phyloP scores from a whole-genome alignment of 1,284 basidiomycete genomes.

The Cryptococcus hybrid region DNA sequence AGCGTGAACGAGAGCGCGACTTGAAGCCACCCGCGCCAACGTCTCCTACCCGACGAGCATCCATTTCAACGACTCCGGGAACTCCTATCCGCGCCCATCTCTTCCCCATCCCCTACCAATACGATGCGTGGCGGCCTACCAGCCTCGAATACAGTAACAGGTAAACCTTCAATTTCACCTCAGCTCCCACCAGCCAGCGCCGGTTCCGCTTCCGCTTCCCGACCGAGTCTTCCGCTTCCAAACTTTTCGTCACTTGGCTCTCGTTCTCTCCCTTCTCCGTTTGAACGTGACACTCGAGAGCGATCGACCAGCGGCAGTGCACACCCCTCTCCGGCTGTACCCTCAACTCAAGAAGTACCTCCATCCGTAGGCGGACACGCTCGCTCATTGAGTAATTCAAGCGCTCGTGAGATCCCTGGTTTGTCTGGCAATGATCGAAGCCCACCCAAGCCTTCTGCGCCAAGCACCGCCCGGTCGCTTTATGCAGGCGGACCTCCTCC shows the following conservation, averaged over 20 bases:
- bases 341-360: conserved; percentile 3
- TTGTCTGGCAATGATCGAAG: conserved; percentile 7
- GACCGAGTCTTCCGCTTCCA: conserved; percentile 19
- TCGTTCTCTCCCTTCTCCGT: conserved; percentile 22
- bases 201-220: not conserved
- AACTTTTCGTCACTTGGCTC: conserved; percentile 11
- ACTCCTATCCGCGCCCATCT: conserved; percentile 19
- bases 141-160: conserved; percentile 1
- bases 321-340: conserved; percentile 5
- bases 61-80: conserved; percentile 2
- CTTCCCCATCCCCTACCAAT: conserved; percentile 22
- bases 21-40: conserved; percentile 2
- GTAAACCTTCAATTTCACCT: conserved; percentile 21
- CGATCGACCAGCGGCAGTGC: conserved; percentile 6
- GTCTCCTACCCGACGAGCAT: conserved; percentile 8
- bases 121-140: conserved; percentile 8
- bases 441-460: conserved; percentile 12
- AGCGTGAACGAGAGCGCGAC: conserved; percentile 14
- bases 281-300: conserved; percentile 17
- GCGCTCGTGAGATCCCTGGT: conserved; percentile 7
- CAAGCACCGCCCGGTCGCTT: conserved; percentile 5
- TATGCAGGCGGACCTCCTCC: conserved; percentile 7
- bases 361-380: conserved; percentile 5
- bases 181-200: conserved; percentile 12
- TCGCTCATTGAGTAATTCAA: conserved; percentile 10